Conservation (phyloP, 371 early-diverging fungal species). For the Circinella umbellata region DNA sequence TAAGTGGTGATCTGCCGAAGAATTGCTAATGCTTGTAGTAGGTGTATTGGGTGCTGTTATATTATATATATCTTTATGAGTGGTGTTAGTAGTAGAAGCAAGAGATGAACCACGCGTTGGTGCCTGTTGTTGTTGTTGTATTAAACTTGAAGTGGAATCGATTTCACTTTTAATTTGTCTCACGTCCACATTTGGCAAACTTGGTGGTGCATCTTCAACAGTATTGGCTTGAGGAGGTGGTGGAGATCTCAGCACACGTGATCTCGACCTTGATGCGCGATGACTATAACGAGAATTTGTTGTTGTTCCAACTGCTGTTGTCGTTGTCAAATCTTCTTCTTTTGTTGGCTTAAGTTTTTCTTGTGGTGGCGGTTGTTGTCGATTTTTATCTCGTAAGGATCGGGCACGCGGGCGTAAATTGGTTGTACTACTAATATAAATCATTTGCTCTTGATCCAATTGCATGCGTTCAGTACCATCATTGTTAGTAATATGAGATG, state of each 20-base stretch:
- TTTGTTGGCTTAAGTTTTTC: not conserved
- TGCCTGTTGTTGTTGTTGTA: not conserved
- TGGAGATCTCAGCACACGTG: slow-evolving; percentile 26
- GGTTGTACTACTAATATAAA: not conserved
- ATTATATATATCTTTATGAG: not conserved
- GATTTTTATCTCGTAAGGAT: slow-evolving; percentile 2
- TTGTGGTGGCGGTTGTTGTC: not conserved
- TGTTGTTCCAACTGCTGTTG: not conserved
- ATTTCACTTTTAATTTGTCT: slow-evolving; percentile 25
- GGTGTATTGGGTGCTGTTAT: not conserved
- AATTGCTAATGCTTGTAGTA: not conserved
- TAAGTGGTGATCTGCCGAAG: slow-evolving; percentile 1
- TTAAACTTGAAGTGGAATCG: slow-evolving; percentile 4
- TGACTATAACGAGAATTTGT: not conserved
- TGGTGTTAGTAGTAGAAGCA: not conserved
- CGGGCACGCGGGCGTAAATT: not conserved
- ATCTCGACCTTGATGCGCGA: slow-evolving; percentile 20
- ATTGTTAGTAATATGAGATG: not conserved
- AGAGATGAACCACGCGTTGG: slow-evolving; percentile 7
- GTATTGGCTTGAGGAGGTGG: slow-evolving; percentile 23
- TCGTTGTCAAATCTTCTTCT: not conserved
- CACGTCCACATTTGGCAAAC: slow-evolving; percentile 30
- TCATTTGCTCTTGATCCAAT: slow-evolving; percentile 1
- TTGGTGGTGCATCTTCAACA: slow-evolving; percentile 15
- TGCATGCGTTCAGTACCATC: not conserved